Percentiles rank a stretch among this genome's conserved stretches.
These are phyloP conservation scores for Komagataella pastoris DNA, from an alignment of 805 yeast species.

Conservation along the genomic window DNA sequence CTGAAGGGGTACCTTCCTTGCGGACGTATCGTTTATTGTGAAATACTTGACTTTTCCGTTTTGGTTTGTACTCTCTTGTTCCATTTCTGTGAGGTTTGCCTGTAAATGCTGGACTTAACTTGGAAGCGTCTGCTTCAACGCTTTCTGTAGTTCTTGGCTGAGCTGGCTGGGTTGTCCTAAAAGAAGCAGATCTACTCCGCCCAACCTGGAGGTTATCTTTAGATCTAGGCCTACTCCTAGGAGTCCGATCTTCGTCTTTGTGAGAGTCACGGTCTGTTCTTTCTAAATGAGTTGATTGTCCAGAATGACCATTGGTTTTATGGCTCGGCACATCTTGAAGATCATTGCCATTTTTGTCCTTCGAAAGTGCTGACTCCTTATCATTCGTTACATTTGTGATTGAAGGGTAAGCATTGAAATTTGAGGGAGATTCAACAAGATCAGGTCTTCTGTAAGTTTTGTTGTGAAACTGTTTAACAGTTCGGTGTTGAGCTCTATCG, in stretches of 20 bases:
- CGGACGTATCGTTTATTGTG: not conserved
- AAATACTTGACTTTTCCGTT: not conserved
- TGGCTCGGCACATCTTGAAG: not conserved
- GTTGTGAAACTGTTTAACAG: conserved; percentile 8
- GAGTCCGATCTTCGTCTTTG: not conserved
- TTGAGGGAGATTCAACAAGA: not conserved
- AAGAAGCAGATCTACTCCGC: not conserved
- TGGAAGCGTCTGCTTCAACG: not conserved
- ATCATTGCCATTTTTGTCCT: not conserved
- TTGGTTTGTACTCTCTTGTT: not conserved
- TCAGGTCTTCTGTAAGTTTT: not conserved
- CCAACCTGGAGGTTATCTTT: not conserved
- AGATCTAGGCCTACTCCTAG: not conserved
- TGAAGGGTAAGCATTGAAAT: not conserved
- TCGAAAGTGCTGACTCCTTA: not conserved
- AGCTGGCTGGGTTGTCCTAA: not conserved
- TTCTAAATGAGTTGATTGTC: not conserved
- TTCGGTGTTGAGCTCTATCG: conserved; percentile 2
- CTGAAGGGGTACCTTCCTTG: not conserved
- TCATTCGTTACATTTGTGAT: not conserved
- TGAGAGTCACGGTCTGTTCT: not conserved
- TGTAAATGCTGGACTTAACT: not conserved
- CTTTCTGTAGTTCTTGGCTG: not conserved
- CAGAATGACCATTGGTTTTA: not conserved
- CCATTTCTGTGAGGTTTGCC: not conserved